A percentile compares a stretch with the other conserved stretches of the same genome.
These are phyloP conservation scores for Penicillium sp. DNA, from an alignment of 2,329 filamentous ascomycete species.

Conservation along the genomic window DNA sequence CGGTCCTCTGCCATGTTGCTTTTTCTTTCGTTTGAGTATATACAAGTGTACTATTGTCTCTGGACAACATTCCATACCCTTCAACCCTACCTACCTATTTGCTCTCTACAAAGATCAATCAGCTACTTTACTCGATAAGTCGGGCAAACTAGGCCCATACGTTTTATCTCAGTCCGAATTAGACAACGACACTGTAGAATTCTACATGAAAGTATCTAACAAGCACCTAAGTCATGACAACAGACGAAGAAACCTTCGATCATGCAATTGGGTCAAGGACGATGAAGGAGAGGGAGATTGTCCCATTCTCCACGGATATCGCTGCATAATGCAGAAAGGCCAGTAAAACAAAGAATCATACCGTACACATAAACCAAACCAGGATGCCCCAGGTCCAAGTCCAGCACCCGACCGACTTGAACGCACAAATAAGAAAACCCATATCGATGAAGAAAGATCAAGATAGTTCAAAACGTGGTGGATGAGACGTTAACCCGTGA, in stretches of 20 bases:
- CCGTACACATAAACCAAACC: slow-evolving; percentile 36
- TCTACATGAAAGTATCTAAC: neutral
- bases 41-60: slow-evolving; percentile 38
- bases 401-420: slow-evolving; percentile 29
- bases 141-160: neutral
- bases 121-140: neutral
- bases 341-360: slow-evolving; percentile 30
- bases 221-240: slow-evolving; percentile 6
- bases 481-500: slow-evolving; percentile 36
- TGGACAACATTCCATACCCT: slow-evolving; percentile 33
- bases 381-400: slow-evolving; percentile 31
- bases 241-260: slow-evolving; percentile 37
- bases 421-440: slow-evolving; percentile 20
- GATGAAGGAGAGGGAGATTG: slow-evolving; percentile 35
- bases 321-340: slow-evolving; percentile 41
- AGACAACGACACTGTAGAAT: neutral
- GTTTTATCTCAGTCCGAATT: neutral
- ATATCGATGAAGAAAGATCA: slow-evolving; percentile 18
- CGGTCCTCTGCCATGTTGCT: slow-evolving; percentile 21
- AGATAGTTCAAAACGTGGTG: slow-evolving; percentile 26
- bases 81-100: slow-evolving; percentile 21
- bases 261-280: slow-evolving; percentile 42
- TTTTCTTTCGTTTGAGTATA: slow-evolving; percentile 30
- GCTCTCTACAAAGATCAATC: neutral
- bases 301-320: slow-evolving; percentile 42